phyloP scores from a whole-genome alignment of 179 eudicot genomes.

The Beta macrorhiza region DNA sequence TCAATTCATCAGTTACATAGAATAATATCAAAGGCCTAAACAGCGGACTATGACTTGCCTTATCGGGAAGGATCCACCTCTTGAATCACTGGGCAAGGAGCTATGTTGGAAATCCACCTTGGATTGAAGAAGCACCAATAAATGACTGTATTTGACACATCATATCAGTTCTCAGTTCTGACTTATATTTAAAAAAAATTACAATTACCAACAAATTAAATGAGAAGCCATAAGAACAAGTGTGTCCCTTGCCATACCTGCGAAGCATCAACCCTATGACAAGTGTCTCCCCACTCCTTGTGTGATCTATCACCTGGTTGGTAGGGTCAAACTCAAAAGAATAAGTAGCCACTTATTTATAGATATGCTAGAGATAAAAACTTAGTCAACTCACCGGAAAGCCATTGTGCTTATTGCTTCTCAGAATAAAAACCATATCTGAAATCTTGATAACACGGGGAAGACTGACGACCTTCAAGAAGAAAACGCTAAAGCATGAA shows the following conservation, averaged over 20 bases:
- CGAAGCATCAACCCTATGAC: conserved; percentile 92
- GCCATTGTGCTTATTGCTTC: conserved; percentile 88
- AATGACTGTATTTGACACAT: conserved; percentile 60
- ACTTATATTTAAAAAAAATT: background rate
- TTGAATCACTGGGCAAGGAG: conserved; percentile 73
- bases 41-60: conserved; percentile 48
- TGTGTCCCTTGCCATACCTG: conserved; percentile 43
- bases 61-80: conserved; percentile 75
- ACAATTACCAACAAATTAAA: background rate
- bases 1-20: background rate
- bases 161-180: conserved; percentile 6
- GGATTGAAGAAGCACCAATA: conserved; percentile 92
- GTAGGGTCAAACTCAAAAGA: conserved; percentile 1
- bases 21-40: background rate
- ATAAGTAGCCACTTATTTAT: background rate
- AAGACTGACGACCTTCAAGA: conserved; percentile 66
- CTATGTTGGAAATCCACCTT: conserved; percentile 97
- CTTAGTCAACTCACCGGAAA: conserved; percentile 74
- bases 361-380: conserved; percentile 9
- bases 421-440: conserved; percentile 72
- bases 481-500: background rate
- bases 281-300: conserved; percentile 78
- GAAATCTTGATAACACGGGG: conserved; percentile 82
- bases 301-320: conserved; percentile 79
- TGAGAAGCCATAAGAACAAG: background rate